Conservation (phyloP, 441 rosid genomes). For the Syzygium syzygioides region DNA sequence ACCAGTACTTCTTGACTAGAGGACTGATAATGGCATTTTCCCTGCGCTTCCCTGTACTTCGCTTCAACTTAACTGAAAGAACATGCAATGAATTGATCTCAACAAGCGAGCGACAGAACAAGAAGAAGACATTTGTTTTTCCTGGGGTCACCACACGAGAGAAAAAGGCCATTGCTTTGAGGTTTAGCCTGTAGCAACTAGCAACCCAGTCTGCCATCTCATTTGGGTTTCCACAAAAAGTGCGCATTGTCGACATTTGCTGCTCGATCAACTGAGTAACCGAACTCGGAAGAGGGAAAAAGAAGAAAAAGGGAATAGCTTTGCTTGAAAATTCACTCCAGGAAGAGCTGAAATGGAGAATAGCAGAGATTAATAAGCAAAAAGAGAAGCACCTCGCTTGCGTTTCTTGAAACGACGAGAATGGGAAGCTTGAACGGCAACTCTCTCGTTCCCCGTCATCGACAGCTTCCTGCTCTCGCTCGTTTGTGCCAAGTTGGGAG, state of each 20-base stretch:
- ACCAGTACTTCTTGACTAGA: conserved; percentile 24
- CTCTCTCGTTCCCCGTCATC: neutral
- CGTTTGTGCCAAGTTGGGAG: neutral
- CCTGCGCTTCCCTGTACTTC: neutral
- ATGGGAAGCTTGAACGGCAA: neutral
- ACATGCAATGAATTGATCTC: neutral
- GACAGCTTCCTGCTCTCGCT: neutral
- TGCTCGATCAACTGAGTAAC: neutral
- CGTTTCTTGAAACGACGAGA: neutral
- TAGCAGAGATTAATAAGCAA: neutral
- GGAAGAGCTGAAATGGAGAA: neutral
- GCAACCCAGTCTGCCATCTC: neutral
- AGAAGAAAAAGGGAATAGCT: neutral
- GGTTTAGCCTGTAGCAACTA: neutral
- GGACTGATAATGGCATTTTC: neutral
- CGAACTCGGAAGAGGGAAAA: neutral
- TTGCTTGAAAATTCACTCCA: neutral
- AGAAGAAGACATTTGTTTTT: neutral
- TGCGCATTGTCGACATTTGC: neutral
- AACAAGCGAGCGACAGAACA: neutral
- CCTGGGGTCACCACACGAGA: neutral
- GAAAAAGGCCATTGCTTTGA: neutral
- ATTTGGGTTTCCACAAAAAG: neutral
- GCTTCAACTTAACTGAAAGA: neutral
- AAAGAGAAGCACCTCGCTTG: neutral